phyloP scores from a whole-genome alignment of 805 yeast genomes.

The Spathaspora girioi region DNA sequence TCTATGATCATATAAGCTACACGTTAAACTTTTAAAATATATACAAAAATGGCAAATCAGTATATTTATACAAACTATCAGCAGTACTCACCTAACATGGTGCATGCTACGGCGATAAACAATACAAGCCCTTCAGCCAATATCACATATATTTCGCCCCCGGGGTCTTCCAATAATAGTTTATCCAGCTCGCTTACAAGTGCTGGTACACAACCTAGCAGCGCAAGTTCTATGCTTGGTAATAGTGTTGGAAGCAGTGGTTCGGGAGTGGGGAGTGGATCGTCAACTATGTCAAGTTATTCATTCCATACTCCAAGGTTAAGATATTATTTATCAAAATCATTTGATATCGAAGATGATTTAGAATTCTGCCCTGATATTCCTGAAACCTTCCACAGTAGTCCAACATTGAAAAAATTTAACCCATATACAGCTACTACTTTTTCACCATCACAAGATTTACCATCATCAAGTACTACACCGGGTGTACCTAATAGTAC shows the following conservation, averaged over 20 bases:
- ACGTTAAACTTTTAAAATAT: not conserved
- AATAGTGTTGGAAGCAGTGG: slow-evolving; percentile 2
- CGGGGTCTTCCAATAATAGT: slow-evolving; percentile 14
- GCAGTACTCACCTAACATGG: slow-evolving; percentile 29
- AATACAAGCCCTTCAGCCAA: slow-evolving; percentile 11
- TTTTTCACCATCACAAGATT: slow-evolving; percentile 51
- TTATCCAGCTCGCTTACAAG: slow-evolving; percentile 5
- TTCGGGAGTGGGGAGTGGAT: slow-evolving; percentile 10
- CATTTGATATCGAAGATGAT: slow-evolving; percentile 62
- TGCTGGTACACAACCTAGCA: slow-evolving; percentile 4
- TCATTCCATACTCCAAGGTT: slow-evolving; percentile 48
- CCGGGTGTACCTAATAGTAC: slow-evolving; percentile 9
- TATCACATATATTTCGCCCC: slow-evolving; percentile 20
- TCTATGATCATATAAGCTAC: not conserved
- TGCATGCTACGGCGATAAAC: slow-evolving; percentile 12
- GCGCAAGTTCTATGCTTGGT: slow-evolving; percentile 3
- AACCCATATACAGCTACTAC: slow-evolving; percentile 66
- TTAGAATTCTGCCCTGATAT: slow-evolving; percentile 64
- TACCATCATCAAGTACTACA: slow-evolving; percentile 7
- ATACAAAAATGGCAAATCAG: slow-evolving; percentile 28
- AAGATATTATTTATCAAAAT: slow-evolving; percentile 54
- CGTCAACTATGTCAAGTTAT: slow-evolving; percentile 17
- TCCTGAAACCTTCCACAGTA: slow-evolving; percentile 26
- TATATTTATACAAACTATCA: slow-evolving; percentile 32
- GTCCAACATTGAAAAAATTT: slow-evolving; percentile 47